Conservation (phyloP, 2,329 filamentous ascomycete genomes). For the Aspergillus udagawae region DNA sequence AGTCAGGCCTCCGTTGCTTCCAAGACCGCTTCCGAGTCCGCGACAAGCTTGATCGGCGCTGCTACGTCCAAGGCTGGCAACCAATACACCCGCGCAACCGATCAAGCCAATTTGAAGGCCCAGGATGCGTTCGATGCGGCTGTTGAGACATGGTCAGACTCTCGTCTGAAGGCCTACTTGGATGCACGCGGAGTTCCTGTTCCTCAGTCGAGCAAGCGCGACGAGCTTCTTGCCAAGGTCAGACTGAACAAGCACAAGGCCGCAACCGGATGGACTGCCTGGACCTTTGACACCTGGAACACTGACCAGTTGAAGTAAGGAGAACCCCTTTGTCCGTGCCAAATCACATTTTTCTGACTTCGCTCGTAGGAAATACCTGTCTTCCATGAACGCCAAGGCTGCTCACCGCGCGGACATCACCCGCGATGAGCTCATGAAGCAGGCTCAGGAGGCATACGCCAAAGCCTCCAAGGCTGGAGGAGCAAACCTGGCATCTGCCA, state of each 20-base stretch:
- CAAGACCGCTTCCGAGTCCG: slow-evolving; percentile 39
- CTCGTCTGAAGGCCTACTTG: slow-evolving; percentile 71
- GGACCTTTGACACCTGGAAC: slow-evolving; percentile 77
- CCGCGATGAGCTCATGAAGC: slow-evolving; percentile 68
- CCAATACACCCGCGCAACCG: slow-evolving; percentile 70
- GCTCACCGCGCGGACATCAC: slow-evolving; percentile 61
- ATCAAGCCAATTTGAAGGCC: slow-evolving; percentile 58
- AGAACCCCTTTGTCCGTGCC: not conserved
- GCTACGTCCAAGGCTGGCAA: slow-evolving; percentile 74
- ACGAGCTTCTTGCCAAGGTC: slow-evolving; percentile 71
- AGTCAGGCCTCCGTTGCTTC: slow-evolving; percentile 52
- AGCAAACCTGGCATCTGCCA: slow-evolving; percentile 58
- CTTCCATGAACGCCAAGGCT: slow-evolving; percentile 49
- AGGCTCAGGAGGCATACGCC: slow-evolving; percentile 44
- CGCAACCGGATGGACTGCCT: slow-evolving; percentile 62
- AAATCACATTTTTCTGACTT: slow-evolving; percentile 2
- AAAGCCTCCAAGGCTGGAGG: slow-evolving; percentile 47
- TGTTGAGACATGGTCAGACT: slow-evolving; percentile 66
- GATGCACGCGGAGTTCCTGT: slow-evolving; percentile 73
- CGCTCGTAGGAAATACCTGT: slow-evolving; percentile 44
- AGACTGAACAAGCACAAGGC: slow-evolving; percentile 69
- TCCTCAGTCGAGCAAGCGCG: slow-evolving; percentile 65
- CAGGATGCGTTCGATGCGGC: slow-evolving; percentile 65
- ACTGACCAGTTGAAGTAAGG: slow-evolving; percentile 63
- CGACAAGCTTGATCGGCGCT: slow-evolving; percentile 56